Conservation (phyloP, 495 filamentous ascomycete genomes). For the Aspergillus conjunctus region DNA sequence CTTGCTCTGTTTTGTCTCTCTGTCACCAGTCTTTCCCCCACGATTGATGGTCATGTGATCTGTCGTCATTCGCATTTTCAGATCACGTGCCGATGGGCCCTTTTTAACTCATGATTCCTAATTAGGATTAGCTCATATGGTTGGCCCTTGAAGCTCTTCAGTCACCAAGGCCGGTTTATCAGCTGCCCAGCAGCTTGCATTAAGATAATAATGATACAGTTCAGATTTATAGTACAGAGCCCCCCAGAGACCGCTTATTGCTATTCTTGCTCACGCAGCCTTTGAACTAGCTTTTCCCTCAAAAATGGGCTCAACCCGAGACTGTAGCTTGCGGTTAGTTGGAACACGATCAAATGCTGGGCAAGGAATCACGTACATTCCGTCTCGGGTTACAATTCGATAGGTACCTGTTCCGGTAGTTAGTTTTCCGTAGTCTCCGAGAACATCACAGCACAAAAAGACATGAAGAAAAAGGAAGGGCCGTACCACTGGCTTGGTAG, state of each 20-base stretch:
- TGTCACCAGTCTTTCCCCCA: background rate
- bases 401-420: slow-evolving; percentile 47
- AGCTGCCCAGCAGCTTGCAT: slow-evolving; percentile 25
- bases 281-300: slow-evolving; percentile 57
- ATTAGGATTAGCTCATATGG: too few species aligned
- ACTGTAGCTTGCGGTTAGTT: slow-evolving; percentile 35
- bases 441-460: too few species aligned
- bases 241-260: slow-evolving; percentile 11
- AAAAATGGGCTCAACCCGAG: slow-evolving; percentile 60
- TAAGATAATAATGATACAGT: slow-evolving; percentile 17
- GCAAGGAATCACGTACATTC: slow-evolving; percentile 51
- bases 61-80: too few species aligned
- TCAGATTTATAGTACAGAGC: slow-evolving; percentile 26
- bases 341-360: background rate
- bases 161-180: too few species aligned
- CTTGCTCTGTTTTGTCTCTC: too few species aligned
- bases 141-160: too few species aligned
- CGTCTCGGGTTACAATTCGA: slow-evolving; percentile 60
- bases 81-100: too few species aligned
- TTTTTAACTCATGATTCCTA: too few species aligned
- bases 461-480: background rate
- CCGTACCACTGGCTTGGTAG: slow-evolving; percentile 60
- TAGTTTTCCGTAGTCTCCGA: background rate
- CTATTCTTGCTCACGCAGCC: slow-evolving; percentile 38
- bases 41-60: background rate